Evolutionary conservation across 2,329 filamentous ascomycete species (phyloP).

Genomic region (Ophiostoma pallidulum): DNA sequence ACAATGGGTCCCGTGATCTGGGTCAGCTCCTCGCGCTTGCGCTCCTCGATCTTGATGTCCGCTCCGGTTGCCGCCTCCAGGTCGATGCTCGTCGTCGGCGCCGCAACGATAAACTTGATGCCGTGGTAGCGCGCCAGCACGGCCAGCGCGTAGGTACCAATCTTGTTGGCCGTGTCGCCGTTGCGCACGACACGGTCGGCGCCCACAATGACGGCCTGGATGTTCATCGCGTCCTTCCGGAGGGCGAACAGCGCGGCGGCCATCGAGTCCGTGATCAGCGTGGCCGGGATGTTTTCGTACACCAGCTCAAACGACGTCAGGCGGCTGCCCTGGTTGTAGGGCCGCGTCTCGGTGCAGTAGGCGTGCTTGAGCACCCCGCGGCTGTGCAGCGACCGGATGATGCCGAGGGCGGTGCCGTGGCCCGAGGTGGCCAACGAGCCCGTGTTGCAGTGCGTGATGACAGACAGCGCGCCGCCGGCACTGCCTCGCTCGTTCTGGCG

Average conservation of each 20-base stretch:
- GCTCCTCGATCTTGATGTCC: slow-evolving; percentile 85
- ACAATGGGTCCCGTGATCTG: slow-evolving; percentile 71
- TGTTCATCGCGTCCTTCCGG: slow-evolving; percentile 52
- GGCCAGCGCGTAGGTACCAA: slow-evolving; percentile 86
- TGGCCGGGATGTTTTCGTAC: slow-evolving; percentile 83
- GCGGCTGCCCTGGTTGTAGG: slow-evolving; percentile 94
- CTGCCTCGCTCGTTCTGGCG: slow-evolving; percentile 38
- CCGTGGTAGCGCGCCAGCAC: slow-evolving; percentile 84
- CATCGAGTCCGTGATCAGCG: slow-evolving; percentile 94
- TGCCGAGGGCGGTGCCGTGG: slow-evolving; percentile 92
- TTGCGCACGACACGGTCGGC: slow-evolving; percentile 94
- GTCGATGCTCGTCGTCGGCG: slow-evolving; percentile 90
- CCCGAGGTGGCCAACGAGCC: slow-evolving; percentile 93
- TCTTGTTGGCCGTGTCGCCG: slow-evolving; percentile 97
- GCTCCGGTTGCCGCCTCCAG: slow-evolving; percentile 65
- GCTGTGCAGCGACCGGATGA: slow-evolving; percentile 73
- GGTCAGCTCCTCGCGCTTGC: slow-evolving; percentile 71
- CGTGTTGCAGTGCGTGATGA: slow-evolving; percentile 96
- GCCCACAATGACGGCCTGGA: slow-evolving; percentile 84
- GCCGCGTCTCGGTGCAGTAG: slow-evolving; percentile 93
- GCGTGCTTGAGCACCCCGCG: slow-evolving; percentile 63
- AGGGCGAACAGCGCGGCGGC: slow-evolving; percentile 71
- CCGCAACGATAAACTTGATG: slow-evolving; percentile 89
- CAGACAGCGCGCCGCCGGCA: slow-evolving; percentile 57
- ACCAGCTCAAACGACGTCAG: slow-evolving; percentile 95